A percentile compares a stretch with the other conserved stretches of the same genome.
phyloP scores from a whole-genome alignment of 805 yeast genomes.

The Pichia rugopelliculosa region DNA sequence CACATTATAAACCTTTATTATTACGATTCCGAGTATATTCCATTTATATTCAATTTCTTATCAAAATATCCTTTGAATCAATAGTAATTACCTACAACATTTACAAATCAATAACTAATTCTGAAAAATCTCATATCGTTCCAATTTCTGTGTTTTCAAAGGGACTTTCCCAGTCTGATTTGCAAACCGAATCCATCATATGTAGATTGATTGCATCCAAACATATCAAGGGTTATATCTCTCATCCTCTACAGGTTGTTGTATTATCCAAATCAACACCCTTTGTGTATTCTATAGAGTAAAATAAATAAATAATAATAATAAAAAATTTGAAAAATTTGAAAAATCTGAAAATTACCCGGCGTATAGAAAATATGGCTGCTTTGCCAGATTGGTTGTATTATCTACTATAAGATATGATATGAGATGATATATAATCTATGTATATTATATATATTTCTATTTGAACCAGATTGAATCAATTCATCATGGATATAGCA shows the following conservation, averaged over 20 bases:
- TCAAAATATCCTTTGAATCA: neutral
- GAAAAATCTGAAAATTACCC: neutral
- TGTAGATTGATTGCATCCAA: constrained; percentile 1
- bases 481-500: neutral
- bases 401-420: too few species aligned
- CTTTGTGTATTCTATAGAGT: neutral
- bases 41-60: neutral
- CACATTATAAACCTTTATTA: neutral
- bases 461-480: neutral
- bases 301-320: neutral
- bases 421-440: too few species aligned
- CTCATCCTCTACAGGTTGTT: constrained; percentile 2
- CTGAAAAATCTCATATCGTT: constrained; percentile 4
- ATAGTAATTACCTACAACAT: neutral
- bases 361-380: constrained; percentile 2
- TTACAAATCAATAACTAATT: neutral
- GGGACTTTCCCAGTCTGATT: neutral
- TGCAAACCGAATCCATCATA: constrained; percentile 1
- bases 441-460: too few species aligned
- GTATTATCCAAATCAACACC: neutral
- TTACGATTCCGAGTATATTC: constrained; percentile 2
- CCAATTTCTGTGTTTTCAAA: constrained; percentile 1
- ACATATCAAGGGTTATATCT: constrained; percentile 5
- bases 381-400: too few species aligned
- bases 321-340: neutral